Conservation (phyloP, 1,284 basidiomycete species). For the Ganoderma leucocontextum region DNA sequence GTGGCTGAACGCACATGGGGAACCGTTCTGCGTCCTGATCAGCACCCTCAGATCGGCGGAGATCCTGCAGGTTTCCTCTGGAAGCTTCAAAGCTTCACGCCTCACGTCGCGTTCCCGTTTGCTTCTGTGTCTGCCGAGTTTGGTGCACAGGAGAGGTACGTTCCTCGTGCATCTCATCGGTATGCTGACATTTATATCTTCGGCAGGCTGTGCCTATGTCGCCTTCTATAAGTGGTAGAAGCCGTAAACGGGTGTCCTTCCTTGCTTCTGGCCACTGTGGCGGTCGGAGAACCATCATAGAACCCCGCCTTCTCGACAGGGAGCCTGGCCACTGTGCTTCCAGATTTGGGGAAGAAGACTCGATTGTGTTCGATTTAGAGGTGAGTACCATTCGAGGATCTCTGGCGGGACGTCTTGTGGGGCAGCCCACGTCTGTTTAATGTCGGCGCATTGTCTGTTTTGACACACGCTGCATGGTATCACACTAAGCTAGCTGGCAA, state of each 20-base stretch:
- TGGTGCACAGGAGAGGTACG: neutral
- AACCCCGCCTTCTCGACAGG: neutral
- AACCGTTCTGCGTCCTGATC: constrained; percentile 4
- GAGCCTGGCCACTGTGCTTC: neutral
- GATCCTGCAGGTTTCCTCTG: neutral
- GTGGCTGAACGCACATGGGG: neutral
- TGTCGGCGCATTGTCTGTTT: too few species aligned
- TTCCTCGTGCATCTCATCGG: neutral
- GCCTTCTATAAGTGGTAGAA: neutral
- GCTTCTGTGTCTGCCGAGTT: neutral
- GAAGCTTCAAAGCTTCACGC: neutral
- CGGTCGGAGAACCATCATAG: neutral
- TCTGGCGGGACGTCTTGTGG: neutral
- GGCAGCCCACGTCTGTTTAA: too few species aligned
- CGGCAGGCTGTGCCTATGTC: neutral
- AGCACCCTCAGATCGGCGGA: neutral
- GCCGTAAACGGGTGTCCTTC: neutral
- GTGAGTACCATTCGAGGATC: neutral
- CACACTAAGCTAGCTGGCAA: too few species aligned
- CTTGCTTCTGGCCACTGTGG: neutral
- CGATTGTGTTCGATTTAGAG: neutral
- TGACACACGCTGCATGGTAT: neutral
- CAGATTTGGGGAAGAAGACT: neutral
- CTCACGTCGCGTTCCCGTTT: neutral
- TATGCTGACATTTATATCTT: constrained; percentile 1